Base-by-base conservation (phyloP, 768 basidiomycete species). In the Hortiboletus campestris region DNA sequence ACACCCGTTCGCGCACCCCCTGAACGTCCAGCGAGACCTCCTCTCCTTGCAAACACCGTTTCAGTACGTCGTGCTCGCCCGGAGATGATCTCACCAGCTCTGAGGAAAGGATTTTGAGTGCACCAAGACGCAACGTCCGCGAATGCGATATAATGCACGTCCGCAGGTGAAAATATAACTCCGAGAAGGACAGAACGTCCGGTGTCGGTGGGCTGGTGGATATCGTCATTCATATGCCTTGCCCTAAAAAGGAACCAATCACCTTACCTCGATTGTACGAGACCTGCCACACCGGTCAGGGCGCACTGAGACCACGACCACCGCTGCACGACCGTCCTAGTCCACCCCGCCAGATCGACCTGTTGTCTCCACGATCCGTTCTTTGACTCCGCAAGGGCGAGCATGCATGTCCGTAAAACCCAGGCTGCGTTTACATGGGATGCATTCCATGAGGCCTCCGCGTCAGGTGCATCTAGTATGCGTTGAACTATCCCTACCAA, bases 1-100 rank as follows among this genome's bases (percentile, higher is more conserved):
- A 72, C 4, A 91, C 84, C 42, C 93, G 83, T 64, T 98, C 96
- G 35, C 96, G 79, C 2, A 88, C 88, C 42, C 92, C 90, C 57
- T 86, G 83, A 3, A 88, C 75, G 52, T 94, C 88, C 35, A 97
- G 67, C 2, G 89, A 75, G 6, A 89, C 84, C 55, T 91, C 83
- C 67, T 99, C 97, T 3, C 87, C 90, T 56, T 87, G 84, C 22
- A 94, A 67, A 65, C 89, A 89, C 28, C 81, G 79, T 61, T 82
- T 82, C 19, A 89, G 59, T 0, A 86, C 78, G 22, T 86, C 86
- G 16, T 74, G 66, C 14, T 76, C 74, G 41, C 77, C 78, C 1
- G 75, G 67, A 2, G 76, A 68, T 0, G 74, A 64, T 34, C 77
- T 64, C 6, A 88, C 73, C 11, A 83, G 63, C 4, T 76, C 74